Conservation (phyloP, 2,329 filamentous ascomycete species). For the Zasmidium angulare region DNA sequence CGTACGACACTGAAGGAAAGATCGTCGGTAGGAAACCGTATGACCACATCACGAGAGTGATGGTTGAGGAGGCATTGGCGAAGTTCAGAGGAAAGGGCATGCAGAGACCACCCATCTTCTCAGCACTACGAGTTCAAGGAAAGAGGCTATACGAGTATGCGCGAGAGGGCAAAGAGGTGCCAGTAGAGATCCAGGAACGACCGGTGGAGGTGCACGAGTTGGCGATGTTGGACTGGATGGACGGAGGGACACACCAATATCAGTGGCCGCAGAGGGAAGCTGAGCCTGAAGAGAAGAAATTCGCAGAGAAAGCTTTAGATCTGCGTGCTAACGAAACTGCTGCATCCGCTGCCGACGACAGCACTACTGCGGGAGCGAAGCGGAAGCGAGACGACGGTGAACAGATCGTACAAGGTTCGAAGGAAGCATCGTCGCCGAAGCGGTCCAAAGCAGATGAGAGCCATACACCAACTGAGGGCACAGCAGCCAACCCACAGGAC, state of each 20-base stretch:
- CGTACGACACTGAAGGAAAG: slow-evolving; percentile 84
- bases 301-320: slow-evolving; percentile 66
- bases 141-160: slow-evolving; percentile 97
- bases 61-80: slow-evolving; percentile 73
- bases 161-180: slow-evolving; percentile 81
- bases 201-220: slow-evolving; percentile 75
- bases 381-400: slow-evolving; percentile 32
- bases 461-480: not conserved
- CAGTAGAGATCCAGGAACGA: slow-evolving; percentile 77
- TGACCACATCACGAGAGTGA: slow-evolving; percentile 75
- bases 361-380: slow-evolving; percentile 28
- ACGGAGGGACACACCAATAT: slow-evolving; percentile 76
- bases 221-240: slow-evolving; percentile 79
- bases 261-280: slow-evolving; percentile 80
- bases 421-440: slow-evolving; percentile 34
- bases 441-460: slow-evolving; percentile 34
- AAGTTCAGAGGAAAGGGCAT: slow-evolving; percentile 79
- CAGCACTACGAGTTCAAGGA: slow-evolving; percentile 86
- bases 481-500: no score
- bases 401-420: slow-evolving; percentile 8
- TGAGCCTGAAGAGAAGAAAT: slow-evolving; percentile 68
- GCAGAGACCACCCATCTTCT: slow-evolving; percentile 91
- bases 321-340: slow-evolving; percentile 34
- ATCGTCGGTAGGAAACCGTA: slow-evolving; percentile 73
- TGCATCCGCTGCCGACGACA: slow-evolving; percentile 4